These are phyloP conservation scores for Aureobasidium pullulans DNA, from an alignment of 2,329 filamentous ascomycete species.

Conservation along the genomic window DNA sequence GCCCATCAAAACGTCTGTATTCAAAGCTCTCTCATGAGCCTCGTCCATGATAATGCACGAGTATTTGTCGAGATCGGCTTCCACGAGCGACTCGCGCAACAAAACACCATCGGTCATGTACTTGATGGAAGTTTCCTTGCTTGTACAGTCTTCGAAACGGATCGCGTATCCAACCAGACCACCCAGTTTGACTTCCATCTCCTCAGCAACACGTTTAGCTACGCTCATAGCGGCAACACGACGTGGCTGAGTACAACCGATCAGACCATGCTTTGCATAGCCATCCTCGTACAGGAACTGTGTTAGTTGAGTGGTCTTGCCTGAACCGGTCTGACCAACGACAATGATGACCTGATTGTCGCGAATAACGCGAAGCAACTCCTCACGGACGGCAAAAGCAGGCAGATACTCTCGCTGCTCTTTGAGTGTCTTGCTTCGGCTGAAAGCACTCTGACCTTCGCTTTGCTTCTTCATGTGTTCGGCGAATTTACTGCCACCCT, in stretches of 20 bases:
- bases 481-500: conserved; percentile 70
- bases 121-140: conserved; percentile 90
- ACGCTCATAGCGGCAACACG: conserved; percentile 99
- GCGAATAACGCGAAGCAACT: conserved; percentile 80
- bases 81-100: conserved; percentile 84
- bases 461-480: conserved; percentile 78
- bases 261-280: conserved; percentile 79
- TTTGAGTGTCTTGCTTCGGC: conserved; percentile 77
- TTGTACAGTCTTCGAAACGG: conserved; percentile 96
- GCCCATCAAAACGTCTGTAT: conserved; percentile 96
- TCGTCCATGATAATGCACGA: conserved; percentile 99
- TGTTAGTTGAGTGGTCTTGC: conserved; percentile 94
- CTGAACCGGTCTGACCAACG: conserved; percentile 93
- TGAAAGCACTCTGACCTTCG: conserved; percentile 80
- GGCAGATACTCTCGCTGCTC: conserved; percentile 92
- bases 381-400: conserved; percentile 92
- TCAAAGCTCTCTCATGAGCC: conserved; percentile 90
- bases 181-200: conserved; percentile 92
- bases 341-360: conserved; percentile 98
- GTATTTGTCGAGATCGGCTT: conserved; percentile 88
- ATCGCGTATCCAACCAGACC: conserved; percentile 91
- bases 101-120: conserved; percentile 99
- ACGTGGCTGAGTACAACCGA: conserved; percentile 91
- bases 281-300: conserved; percentile 96
- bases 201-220: conserved; percentile 93